Conservation (phyloP, 2,329 filamentous ascomycete species). For the Colletotrichum caudatum region DNA sequence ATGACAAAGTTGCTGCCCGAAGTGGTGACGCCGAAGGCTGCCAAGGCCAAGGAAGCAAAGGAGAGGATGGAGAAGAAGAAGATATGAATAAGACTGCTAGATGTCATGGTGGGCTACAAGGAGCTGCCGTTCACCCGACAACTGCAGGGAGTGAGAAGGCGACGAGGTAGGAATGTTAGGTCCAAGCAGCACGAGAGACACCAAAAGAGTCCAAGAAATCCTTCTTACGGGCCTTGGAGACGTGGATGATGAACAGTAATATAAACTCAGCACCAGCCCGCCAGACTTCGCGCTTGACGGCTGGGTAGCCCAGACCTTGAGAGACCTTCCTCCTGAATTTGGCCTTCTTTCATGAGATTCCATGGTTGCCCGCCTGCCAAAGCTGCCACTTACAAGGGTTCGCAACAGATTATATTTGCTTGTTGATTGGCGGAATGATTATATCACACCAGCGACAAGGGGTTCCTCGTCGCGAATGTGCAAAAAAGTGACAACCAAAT, state of each 20-base stretch:
- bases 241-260: conserved; percentile 22
- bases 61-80: conserved; percentile 45
- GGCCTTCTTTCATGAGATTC: conserved; percentile 21
- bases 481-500: conserved; percentile 30
- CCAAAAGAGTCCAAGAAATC: conserved; percentile 18
- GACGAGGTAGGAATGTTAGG: conserved; percentile 18
- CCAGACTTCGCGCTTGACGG: conserved; percentile 22
- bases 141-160: conserved; percentile 1
- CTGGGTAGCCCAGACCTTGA: not conserved
- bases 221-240: not conserved
- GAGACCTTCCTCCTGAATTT: not conserved
- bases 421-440: conserved; percentile 40
- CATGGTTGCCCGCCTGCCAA: conserved; percentile 14
- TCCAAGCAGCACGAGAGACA: conserved; percentile 3
- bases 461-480: conserved; percentile 23
- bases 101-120: conserved; percentile 32
- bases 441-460: conserved; percentile 28
- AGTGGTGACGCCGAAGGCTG: conserved; percentile 58
- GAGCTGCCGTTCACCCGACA: conserved; percentile 21
- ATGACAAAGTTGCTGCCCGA: conserved; percentile 58
- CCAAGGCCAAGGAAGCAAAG: conserved; percentile 49
- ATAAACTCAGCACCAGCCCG: conserved; percentile 4
- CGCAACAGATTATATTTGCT: conserved; percentile 13
- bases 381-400: conserved; percentile 24
- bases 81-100: conserved; percentile 32